Base-by-base conservation (phyloP, 2,329 filamentous ascomycete species). In the Colletotrichum melonis region DNA sequence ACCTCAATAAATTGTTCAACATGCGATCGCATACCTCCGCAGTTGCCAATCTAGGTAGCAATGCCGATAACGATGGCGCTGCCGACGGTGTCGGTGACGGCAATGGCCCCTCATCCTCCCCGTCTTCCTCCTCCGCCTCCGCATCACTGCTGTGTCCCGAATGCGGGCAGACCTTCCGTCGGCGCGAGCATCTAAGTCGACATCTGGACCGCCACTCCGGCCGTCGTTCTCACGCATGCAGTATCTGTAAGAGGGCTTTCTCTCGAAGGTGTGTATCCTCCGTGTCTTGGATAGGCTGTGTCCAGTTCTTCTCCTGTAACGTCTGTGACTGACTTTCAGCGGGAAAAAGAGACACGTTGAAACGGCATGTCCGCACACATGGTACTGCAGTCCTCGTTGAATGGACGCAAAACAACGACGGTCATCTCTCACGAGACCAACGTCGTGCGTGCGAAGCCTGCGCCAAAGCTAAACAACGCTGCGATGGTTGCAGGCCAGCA, bases 381-480 rank as follows among this genome's bases (percentile, higher is more conserved):
- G 49, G 22, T 7, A 54, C n/a, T 54, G n/a, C 49, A 54, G 9
- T 54, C 9, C 19, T 54, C 49, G 49, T 11, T n/a, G 49, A 54
- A 54, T 54, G 49, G 49, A 54, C 49, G 49, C 49, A 22, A 11
- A 54, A 54, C n/a, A 54, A 54, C 30, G 46, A 55, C 19, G 60
- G 54, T 4, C 19, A 38, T 0, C 8, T 14, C 26, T 63, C 28
- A 26, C 60, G 60, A 63, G 46, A 63, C 2, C 60, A 63, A 16
- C 60, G 60, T 63, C 60, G 60, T 38, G 60, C 60, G 7, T 63
- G 60, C 60, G 60, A 63, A 54, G 60, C 60, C 28, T 63, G 60
- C 46, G 60, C 42, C 60, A 63, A 9, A 55, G 60, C 42, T 7
- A 63, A 63, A 16, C 60, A 54, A 54, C 60, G 60, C 60, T 63